Conservation (phyloP, 495 filamentous ascomycete species). For the Hypoxylon perforatum region DNA sequence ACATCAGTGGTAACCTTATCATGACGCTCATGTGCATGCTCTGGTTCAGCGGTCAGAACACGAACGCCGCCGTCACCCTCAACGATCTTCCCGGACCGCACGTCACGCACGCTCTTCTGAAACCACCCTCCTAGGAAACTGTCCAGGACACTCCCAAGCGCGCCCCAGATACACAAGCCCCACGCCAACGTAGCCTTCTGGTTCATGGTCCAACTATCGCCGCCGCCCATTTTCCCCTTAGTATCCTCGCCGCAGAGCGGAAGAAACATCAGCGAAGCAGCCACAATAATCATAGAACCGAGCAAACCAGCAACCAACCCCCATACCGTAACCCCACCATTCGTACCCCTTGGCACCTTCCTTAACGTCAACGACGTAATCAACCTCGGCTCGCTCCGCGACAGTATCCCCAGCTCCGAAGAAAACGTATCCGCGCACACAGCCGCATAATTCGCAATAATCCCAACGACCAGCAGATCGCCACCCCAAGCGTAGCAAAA, state of each 20-base stretch:
- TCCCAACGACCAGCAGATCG: conserved; percentile 66
- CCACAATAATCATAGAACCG: conserved; percentile 78
- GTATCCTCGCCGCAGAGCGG: conserved; percentile 71
- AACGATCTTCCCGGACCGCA: conserved; percentile 83
- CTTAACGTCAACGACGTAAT: conserved; percentile 82
- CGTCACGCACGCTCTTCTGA: conserved; percentile 88
- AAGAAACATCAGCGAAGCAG: conserved; percentile 70
- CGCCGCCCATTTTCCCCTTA: conserved; percentile 46
- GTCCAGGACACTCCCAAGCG: conserved; percentile 84
- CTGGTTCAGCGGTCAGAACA: conserved; percentile 62
- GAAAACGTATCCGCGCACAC: conserved; percentile 94
- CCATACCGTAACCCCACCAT: conserved; percentile 83
- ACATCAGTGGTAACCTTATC: conserved; percentile 46
- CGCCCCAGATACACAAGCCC: conserved; percentile 74
- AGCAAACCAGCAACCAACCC: conserved; percentile 79
- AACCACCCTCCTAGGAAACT: conserved; percentile 86
- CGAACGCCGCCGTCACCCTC: conserved; percentile 87
- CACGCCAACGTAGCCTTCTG: conserved; percentile 67
- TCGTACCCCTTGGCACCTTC: conserved; percentile 87
- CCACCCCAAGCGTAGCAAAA: conserved; percentile 62
- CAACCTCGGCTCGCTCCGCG: conserved; percentile 78
- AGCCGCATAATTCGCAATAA: conserved; percentile 85
- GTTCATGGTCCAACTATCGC: conserved; percentile 55
- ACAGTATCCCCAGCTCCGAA: conserved; percentile 93
- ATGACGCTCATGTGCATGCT: conserved; percentile 25